Percentiles rank a stretch among this genome's conserved stretches.
phyloP scores from a whole-genome alignment of 495 filamentous ascomycete genomes.

The Margaritispora aquatica region DNA sequence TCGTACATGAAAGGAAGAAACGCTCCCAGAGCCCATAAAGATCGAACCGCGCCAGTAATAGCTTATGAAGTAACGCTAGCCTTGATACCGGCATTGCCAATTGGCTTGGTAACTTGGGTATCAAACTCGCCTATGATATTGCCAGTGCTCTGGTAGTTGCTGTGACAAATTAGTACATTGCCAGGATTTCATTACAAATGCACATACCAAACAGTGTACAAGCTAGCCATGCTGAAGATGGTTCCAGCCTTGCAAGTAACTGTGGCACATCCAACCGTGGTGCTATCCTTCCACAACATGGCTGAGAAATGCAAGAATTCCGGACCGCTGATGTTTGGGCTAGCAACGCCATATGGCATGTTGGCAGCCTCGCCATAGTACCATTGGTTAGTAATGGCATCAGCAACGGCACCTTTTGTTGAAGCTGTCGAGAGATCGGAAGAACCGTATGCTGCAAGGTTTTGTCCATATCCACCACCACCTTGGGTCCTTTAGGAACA shows the following conservation, averaged over 20 bases:
- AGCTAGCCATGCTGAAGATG: constrained; percentile 36
- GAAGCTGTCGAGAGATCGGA: constrained; percentile 16
- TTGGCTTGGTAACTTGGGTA: constrained; percentile 11
- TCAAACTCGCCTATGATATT: constrained; percentile 16
- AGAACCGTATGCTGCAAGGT: constrained; percentile 54
- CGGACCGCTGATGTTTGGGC: constrained; percentile 54
- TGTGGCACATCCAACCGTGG: constrained; percentile 66
- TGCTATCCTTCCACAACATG: constrained; percentile 75
- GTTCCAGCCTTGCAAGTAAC: constrained; percentile 44
- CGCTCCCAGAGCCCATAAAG: constrained; percentile 14
- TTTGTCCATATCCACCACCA: constrained; percentile 72
- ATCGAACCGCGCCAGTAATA: neutral
- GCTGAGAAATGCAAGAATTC: constrained; percentile 89
- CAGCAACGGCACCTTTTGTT: constrained; percentile 42
- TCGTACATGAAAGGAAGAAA: constrained; percentile 17
- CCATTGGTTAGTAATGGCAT: constrained; percentile 68
- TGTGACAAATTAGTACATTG: constrained; percentile 28
- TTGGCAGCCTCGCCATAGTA: constrained; percentile 64
- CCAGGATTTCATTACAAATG: neutral
- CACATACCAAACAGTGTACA: constrained; percentile 77
- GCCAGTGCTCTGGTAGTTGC: constrained; percentile 71
- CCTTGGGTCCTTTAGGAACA: constrained; percentile 10
- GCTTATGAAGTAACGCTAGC: neutral
- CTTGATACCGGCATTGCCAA: constrained; percentile 5
- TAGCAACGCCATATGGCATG: constrained; percentile 28